Evolutionary conservation across 106 monocot species (phyloP).

Genomic region (Acanthochlamys bracteata): DNA sequence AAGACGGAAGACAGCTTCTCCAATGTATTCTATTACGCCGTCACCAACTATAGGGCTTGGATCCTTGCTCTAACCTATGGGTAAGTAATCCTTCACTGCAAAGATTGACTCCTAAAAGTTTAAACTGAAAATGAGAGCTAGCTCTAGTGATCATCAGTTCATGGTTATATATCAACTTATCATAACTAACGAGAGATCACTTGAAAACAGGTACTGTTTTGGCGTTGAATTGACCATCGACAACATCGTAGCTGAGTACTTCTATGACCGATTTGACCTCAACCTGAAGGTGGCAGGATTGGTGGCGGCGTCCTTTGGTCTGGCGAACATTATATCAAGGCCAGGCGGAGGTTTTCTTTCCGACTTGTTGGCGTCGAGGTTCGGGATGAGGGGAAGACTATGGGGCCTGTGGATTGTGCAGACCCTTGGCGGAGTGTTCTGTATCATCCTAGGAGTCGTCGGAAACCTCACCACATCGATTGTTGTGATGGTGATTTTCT

Average conservation of each 20-base stretch:
- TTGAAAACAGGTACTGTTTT: constrained; percentile 43
- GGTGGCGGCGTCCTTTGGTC: constrained; percentile 80
- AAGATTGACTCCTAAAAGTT: not conserved
- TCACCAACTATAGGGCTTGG: constrained; percentile 72
- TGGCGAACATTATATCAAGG: constrained; percentile 66
- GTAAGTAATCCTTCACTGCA: not conserved
- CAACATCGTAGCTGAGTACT: constrained; percentile 90
- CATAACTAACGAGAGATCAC: too few relatives aligned
- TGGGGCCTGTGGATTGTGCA: constrained; percentile 79
- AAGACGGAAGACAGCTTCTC: constrained; percentile 54
- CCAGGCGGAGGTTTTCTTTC: constrained; percentile 73
- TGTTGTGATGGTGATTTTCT: constrained; percentile 71
- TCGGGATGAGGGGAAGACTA: constrained; percentile 86
- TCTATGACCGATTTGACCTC: constrained; percentile 72
- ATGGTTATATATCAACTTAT: too few relatives aligned
- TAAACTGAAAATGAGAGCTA: too few relatives aligned
- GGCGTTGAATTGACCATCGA: constrained; percentile 79
- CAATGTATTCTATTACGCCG: constrained; percentile 31
- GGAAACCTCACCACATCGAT: constrained; percentile 29
- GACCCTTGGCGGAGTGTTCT: constrained; percentile 59
- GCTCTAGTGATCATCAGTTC: too few relatives aligned
- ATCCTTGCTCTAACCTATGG: constrained; percentile 61
- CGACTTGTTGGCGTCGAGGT: constrained; percentile 33
- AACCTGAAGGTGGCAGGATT: constrained; percentile 55
- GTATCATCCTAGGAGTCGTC: constrained; percentile 45